Conservation (phyloP, 1,284 basidiomycete genomes). For the Pseudozyma sp. region DNA sequence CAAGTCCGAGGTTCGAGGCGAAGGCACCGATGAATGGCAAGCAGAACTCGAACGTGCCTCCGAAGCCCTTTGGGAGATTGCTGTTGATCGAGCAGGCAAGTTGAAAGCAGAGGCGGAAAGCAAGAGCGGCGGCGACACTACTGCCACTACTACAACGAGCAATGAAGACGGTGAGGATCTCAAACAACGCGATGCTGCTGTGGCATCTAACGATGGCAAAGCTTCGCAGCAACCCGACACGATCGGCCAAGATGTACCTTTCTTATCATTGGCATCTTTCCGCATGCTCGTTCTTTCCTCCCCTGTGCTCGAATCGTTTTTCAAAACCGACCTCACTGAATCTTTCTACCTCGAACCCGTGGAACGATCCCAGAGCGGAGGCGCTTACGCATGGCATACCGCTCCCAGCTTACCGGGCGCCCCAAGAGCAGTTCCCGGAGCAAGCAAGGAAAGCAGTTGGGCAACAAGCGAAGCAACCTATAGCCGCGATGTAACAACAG, state of each 20-base stretch:
- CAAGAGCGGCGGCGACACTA: slow-evolving; percentile 2
- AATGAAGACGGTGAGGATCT: slow-evolving; percentile 40
- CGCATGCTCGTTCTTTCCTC: slow-evolving; percentile 65
- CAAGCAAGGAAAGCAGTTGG: slow-evolving; percentile 52
- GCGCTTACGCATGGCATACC: slow-evolving; percentile 65
- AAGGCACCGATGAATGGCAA: slow-evolving; percentile 50
- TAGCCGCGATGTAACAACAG: slow-evolving; percentile 63
- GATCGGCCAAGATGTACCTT: slow-evolving; percentile 60
- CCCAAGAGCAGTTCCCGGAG: slow-evolving; percentile 49
- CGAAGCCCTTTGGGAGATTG: slow-evolving; percentile 65
- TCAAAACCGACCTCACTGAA: slow-evolving; percentile 62
- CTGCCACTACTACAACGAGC: not conserved
- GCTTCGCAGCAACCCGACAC: slow-evolving; percentile 13
- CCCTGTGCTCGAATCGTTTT: slow-evolving; percentile 64
- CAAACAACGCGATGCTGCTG: not conserved
- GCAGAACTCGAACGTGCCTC: slow-evolving; percentile 59
- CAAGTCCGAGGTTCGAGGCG: slow-evolving; percentile 18
- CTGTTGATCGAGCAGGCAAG: slow-evolving; percentile 60
- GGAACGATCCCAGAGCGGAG: slow-evolving; percentile 60
- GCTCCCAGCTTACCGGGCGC: slow-evolving; percentile 54
- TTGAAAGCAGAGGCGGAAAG: slow-evolving; percentile 30
- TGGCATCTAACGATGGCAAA: slow-evolving; percentile 4
- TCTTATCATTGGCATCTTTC: slow-evolving; percentile 64
- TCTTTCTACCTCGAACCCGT: slow-evolving; percentile 64
- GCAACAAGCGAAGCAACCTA: slow-evolving; percentile 60